Conservation (phyloP, 1,284 basidiomycete species). For the Mycena citricolor region DNA sequence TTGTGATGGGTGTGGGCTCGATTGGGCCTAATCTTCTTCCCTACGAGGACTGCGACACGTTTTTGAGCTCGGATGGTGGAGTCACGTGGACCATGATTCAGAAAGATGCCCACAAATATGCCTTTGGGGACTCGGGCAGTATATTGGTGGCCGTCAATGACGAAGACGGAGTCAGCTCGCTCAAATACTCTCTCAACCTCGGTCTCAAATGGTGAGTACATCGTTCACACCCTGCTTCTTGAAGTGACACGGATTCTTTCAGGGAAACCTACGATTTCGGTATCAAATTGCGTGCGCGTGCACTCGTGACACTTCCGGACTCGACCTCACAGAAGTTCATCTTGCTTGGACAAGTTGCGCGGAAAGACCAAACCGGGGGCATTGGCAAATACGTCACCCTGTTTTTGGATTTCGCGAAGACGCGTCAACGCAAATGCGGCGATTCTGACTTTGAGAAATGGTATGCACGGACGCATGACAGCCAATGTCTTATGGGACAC, state of each 20-base stretch:
- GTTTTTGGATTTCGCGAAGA: constrained; percentile 82
- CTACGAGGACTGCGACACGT: constrained; percentile 93
- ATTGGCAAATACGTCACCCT: constrained; percentile 72
- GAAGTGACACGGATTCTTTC: constrained; percentile 3
- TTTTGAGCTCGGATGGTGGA: constrained; percentile 89
- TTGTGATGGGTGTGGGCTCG: constrained; percentile 93
- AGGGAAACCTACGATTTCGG: constrained; percentile 77
- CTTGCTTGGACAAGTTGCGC: constrained; percentile 74
- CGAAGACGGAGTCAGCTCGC: constrained; percentile 73
- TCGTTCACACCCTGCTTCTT: constrained; percentile 1
- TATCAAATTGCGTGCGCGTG: constrained; percentile 70
- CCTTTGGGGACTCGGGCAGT: constrained; percentile 90
- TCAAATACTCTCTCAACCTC: constrained; percentile 85
- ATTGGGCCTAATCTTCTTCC: constrained; percentile 71
- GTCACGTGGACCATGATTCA: constrained; percentile 82
- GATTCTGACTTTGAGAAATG: constrained; percentile 84
- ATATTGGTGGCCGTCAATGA: constrained; percentile 87
- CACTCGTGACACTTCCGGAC: constrained; percentile 84
- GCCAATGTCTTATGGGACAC: constrained; percentile 93
- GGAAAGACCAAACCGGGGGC: constrained; percentile 55
- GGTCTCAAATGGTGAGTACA: constrained; percentile 77
- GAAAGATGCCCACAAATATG: constrained; percentile 86
- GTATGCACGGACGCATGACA: constrained; percentile 71
- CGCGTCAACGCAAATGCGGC: constrained; percentile 69
- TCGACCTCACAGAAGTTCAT: constrained; percentile 94